phyloP scores from a whole-genome alignment of 768 basidiomycete genomes.

The Russula foetens region DNA sequence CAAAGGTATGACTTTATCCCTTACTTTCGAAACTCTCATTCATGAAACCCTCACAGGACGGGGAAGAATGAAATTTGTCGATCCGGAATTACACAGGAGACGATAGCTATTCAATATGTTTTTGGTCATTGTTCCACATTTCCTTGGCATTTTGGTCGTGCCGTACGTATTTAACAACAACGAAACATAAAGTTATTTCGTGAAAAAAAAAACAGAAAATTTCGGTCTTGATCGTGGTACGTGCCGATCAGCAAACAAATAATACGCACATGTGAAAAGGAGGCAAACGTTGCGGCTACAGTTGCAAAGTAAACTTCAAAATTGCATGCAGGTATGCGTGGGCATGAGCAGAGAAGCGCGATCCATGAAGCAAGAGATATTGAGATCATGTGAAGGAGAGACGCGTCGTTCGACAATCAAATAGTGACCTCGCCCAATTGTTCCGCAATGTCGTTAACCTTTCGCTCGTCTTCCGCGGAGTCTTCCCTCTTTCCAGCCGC shows the following conservation, averaged over 20 bases:
- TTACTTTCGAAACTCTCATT: not conserved
- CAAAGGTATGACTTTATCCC: constrained; percentile 40
- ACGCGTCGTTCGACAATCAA: constrained; percentile 18
- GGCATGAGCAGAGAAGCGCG: constrained; percentile 14
- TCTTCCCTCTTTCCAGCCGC: constrained; percentile 49
- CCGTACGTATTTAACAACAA: constrained; percentile 6
- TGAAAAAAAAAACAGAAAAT: not conserved
- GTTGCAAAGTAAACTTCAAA: constrained; percentile 8
- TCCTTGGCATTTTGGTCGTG: not conserved
- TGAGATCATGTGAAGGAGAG: constrained; percentile 11
- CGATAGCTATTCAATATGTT: constrained; percentile 11
- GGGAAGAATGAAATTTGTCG: constrained; percentile 60
- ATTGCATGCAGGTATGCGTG: constrained; percentile 19
- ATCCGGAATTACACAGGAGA: constrained; percentile 41
- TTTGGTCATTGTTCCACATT: not conserved
- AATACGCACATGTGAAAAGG: not conserved
- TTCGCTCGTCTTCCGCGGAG: constrained; percentile 18
- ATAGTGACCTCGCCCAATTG: constrained; percentile 33
- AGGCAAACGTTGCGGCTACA: constrained; percentile 3
- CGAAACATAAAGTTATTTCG: constrained; percentile 15
- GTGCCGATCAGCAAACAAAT: constrained; percentile 10
- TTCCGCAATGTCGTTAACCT: constrained; percentile 23
- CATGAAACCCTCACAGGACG: constrained; percentile 34
- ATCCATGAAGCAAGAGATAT: constrained; percentile 15
- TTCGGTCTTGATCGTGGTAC: constrained; percentile 8